phyloP scores from a whole-genome alignment of 2,329 filamentous ascomycete species.

The Cordyceps javanica region DNA sequence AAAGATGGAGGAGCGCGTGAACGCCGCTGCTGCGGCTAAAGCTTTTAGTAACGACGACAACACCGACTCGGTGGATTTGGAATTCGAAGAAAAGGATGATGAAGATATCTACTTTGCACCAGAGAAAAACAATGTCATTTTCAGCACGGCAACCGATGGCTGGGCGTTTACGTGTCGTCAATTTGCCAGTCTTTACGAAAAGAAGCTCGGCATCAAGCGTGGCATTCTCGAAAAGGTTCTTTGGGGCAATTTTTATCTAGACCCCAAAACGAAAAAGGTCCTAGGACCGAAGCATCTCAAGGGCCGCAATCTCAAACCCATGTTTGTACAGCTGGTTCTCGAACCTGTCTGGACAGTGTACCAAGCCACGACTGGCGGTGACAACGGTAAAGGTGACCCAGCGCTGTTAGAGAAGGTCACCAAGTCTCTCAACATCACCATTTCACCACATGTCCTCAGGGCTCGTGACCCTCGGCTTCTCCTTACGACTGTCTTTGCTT shows the following conservation, averaged over 20 bases:
- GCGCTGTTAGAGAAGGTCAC: conserved; percentile 86
- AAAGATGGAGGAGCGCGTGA: conserved; percentile 79
- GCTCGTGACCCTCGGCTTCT: conserved; percentile 79
- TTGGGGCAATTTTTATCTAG: conserved; percentile 95
- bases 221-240: conserved; percentile 84
- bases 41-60: conserved; percentile 41
- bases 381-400: conserved; percentile 76
- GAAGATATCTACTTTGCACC: conserved; percentile 97
- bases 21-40: conserved; percentile 60
- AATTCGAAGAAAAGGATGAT: conserved; percentile 87
- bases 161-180: conserved; percentile 97
- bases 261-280: conserved; percentile 94
- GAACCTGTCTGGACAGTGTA: conserved; percentile 97
- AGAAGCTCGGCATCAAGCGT: conserved; percentile 92
- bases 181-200: conserved; percentile 89
- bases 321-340: conserved; percentile 94
- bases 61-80: conserved; percentile 51
- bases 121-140: conserved; percentile 98
- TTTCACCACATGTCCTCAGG: conserved; percentile 77
- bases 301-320: conserved; percentile 82
- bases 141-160: conserved; percentile 95
- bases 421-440: conserved; percentile 77
- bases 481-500: conserved; percentile 77
- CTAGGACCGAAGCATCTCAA: conserved; percentile 88
- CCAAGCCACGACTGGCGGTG: conserved; percentile 77